phyloP scores from a whole-genome alignment of 176 grass and related monocot genomes.

The Phoenix dactylifera region DNA sequence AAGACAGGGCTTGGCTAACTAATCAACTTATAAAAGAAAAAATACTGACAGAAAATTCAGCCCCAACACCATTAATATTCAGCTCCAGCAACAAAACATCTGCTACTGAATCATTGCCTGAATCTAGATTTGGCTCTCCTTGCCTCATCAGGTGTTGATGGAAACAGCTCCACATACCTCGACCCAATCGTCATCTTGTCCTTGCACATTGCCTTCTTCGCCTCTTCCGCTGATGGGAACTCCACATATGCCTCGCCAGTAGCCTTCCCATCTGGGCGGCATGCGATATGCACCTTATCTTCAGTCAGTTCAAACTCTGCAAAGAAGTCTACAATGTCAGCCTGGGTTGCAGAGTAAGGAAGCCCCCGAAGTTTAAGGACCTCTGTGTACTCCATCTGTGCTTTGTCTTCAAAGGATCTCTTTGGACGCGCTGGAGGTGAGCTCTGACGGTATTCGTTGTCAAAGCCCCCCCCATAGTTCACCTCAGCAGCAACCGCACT shows the following conservation, averaged over 20 bases:
- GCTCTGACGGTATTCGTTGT: conserved; percentile 28
- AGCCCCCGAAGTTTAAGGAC: conserved; percentile 83
- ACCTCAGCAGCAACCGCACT: conserved; percentile 68
- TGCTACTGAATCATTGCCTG: conserved; percentile 34
- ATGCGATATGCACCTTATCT: conserved; percentile 61
- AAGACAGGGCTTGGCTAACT: too few relatives aligned
- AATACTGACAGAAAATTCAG: too few relatives aligned
- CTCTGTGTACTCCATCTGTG: conserved; percentile 83
- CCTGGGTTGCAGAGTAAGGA: conserved; percentile 54
- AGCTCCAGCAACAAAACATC: too few relatives aligned
- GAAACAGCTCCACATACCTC: conserved; percentile 87
- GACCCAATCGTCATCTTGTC: conserved; percentile 95
- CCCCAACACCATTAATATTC: too few relatives aligned
- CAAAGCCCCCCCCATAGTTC: conserved; percentile 46
- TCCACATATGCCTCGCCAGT: conserved; percentile 73
- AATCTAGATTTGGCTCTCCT: conserved; percentile 45
- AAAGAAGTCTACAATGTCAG: conserved; percentile 83
- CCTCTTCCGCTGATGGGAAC: conserved; percentile 61
- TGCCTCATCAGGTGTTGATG: conserved; percentile 53
- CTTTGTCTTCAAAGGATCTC: conserved; percentile 50
- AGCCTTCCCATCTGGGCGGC: conserved; percentile 55
- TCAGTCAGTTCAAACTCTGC: conserved; percentile 63
- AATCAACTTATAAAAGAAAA: too few relatives aligned
- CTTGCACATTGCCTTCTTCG: conserved; percentile 79
- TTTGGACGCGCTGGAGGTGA: conserved; percentile 39